Percentiles rank a stretch among this genome's conserved stretches.
Evolutionary conservation across 805 yeast genomes (phyloP).

Genomic region (Spathaspora arborariae): DNA sequence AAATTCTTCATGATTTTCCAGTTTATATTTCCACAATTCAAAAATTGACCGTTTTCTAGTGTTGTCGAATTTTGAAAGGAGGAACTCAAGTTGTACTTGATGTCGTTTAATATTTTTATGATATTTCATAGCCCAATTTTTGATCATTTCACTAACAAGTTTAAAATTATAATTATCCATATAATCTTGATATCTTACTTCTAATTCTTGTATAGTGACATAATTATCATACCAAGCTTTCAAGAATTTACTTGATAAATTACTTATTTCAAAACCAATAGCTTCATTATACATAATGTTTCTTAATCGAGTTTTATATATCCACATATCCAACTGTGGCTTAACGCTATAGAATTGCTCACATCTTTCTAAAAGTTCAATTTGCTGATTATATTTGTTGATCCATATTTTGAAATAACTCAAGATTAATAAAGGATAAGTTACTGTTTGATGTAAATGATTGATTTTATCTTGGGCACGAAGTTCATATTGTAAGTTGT

Average conservation of each 20-base stretch:
- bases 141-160: conserved; percentile 21
- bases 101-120: conserved; percentile 30
- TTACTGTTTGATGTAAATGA: conserved; percentile 13
- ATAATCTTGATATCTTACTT: conserved; percentile 28
- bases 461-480: conserved; percentile 14
- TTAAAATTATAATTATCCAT: conserved; percentile 25
- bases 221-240: conserved; percentile 34
- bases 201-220: conserved; percentile 19
- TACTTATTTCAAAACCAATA: conserved; percentile 13
- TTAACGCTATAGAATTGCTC: too few species aligned
- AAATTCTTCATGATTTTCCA: conserved; percentile 11
- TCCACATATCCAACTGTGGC: conserved; percentile 5
- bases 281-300: conserved; percentile 11
- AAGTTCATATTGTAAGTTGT: conserved; percentile 18
- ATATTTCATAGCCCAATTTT: conserved; percentile 35
- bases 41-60: conserved; percentile 26
- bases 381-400: conserved; percentile 6
- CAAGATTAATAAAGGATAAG: conserved; percentile 11
- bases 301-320: neutral
- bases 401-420: conserved; percentile 20
- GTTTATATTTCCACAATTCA: conserved; percentile 35
- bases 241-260: conserved; percentile 23
- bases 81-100: conserved; percentile 32
- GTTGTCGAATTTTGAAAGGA: conserved; percentile 29
- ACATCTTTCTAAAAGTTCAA: conserved; percentile 10